Percentiles rank a stretch among this genome's conserved stretches.
Conservation (phyloP, 371 early-diverging fungal species). For the Rhizopus delemar region DNA sequence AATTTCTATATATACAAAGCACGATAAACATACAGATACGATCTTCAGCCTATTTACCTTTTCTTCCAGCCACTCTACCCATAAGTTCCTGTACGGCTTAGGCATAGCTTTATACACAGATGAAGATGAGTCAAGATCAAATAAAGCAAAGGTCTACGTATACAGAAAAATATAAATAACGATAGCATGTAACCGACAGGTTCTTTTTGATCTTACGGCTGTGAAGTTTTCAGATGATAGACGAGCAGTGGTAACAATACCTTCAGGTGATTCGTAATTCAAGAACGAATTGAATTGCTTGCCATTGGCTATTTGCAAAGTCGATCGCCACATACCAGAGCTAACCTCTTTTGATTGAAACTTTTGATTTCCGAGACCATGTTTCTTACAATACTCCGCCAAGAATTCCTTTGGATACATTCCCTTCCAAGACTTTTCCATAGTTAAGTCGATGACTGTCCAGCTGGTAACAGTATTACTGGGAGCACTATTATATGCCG, state of each 20-base stretch:
- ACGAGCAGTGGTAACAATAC: slow-evolving; percentile 5
- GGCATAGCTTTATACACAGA: slow-evolving; percentile 64
- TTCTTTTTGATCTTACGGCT: slow-evolving; percentile 34
- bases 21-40: neutral
- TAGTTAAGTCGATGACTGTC: slow-evolving; percentile 22
- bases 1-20: slow-evolving; percentile 18
- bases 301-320: slow-evolving; percentile 16
- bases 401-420: slow-evolving; percentile 47
- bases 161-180: too few relatives aligned
- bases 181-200: too few relatives aligned
- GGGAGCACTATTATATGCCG: slow-evolving; percentile 1
- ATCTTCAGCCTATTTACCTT: slow-evolving; percentile 30
- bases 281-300: neutral
- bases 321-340: slow-evolving; percentile 28
- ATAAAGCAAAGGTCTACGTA: slow-evolving; percentile 51
- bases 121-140: slow-evolving; percentile 46
- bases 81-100: slow-evolving; percentile 64
- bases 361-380: slow-evolving; percentile 14
- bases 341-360: slow-evolving; percentile 17
- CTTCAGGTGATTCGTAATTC: slow-evolving; percentile 21
- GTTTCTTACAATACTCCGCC: slow-evolving; percentile 32
- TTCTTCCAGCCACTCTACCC: slow-evolving; percentile 57
- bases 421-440: slow-evolving; percentile 49
- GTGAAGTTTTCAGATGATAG: slow-evolving; percentile 63
- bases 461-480: slow-evolving; percentile 4